These are phyloP conservation scores for Colletotrichum truncatum DNA, from an alignment of 2,329 filamentous ascomycete genomes.

Conservation along the genomic window DNA sequence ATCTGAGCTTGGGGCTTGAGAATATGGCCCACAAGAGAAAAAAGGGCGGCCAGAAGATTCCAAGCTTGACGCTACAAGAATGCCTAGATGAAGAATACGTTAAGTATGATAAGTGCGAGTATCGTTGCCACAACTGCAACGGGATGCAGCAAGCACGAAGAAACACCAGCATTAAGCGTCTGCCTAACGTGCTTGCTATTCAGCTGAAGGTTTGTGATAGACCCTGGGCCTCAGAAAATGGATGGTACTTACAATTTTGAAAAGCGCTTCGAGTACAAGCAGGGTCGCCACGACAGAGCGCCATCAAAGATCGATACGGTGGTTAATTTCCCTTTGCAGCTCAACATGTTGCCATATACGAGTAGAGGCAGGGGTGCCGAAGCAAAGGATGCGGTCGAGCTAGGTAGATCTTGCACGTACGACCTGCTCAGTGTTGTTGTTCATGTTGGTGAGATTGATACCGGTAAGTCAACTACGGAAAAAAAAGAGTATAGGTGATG, in stretches of 20 bases:
- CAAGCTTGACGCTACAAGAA: conserved; percentile 68
- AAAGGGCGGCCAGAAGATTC: conserved; percentile 58
- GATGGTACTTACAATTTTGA: conserved; percentile 13
- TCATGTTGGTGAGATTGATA: conserved; percentile 92
- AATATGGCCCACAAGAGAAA: conserved; percentile 74
- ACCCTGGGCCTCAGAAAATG: neutral
- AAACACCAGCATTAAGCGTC: conserved; percentile 82
- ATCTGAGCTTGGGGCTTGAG: conserved; percentile 89
- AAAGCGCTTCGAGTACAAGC: conserved; percentile 78
- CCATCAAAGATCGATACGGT: conserved; percentile 89
- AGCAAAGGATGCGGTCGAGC: conserved; percentile 59
- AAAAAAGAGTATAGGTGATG: neutral
- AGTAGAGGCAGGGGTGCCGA: conserved; percentile 67
- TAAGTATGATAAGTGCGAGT: conserved; percentile 86
- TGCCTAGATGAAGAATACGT: conserved; percentile 90
- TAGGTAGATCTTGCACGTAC: conserved; percentile 77
- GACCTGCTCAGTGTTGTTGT: conserved; percentile 91
- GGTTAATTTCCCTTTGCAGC: conserved; percentile 84
- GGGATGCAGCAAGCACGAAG: conserved; percentile 82
- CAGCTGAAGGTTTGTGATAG: conserved; percentile 79
- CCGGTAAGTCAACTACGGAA: conserved; percentile 74
- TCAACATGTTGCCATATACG: conserved; percentile 93
- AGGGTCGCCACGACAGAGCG: conserved; percentile 69
- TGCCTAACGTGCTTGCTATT: conserved; percentile 90
- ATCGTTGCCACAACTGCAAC: conserved; percentile 84